Base-by-base conservation (phyloP, 1,284 basidiomycete genomes). In the Prillingera fragicola region DNA sequence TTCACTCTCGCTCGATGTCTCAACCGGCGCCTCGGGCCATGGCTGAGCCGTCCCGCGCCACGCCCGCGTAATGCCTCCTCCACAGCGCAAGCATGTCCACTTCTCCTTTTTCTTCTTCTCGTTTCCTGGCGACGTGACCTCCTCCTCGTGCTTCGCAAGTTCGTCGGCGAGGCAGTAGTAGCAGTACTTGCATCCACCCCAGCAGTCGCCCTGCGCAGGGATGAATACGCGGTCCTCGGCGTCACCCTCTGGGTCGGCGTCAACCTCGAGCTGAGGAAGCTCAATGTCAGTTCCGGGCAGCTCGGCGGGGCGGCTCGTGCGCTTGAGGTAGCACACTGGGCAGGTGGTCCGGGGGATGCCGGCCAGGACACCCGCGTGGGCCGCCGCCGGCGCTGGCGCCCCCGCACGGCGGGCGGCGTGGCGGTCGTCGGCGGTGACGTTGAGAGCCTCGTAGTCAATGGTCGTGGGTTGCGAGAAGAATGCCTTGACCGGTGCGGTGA, bases 131-230 rank as follows among this genome's bases (percentile, higher is more conserved):
- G 37, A 45, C 35, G 26, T 32, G 10, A 33, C 18, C 34, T 43
- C 41, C 15, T 55, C 53, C 10, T 49, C 40, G 31, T 56, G 45
- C 46, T 54, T 56, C 56, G 87, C 77, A 73, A 94, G 80, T 45
- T 82, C 80, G 57, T 86, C 84, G 10, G 85, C 79, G 24, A 92
- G 75, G 67, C 89, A 94, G 58, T 84, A 81, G 67, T 92, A 94
- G 68, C 89, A 92, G 71, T 88, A 94, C 9, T 78, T 67, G 65
- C 91, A 86, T 12, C 80, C 82, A 53, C 86, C 78, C 55, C 55
- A 59, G 44, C 71, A 73, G 48, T 69, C 64, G 8, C 66, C 69
- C 38, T 60, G 49, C 3, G 69, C 65, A 12, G 67, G 63, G 8
- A 71, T 43, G 43, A 65, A 71, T 2, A 72, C 60, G 35, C 59